phyloP scores from a whole-genome alignment of 345 rosid genomes.

The Abelmoschus esculentus region DNA sequence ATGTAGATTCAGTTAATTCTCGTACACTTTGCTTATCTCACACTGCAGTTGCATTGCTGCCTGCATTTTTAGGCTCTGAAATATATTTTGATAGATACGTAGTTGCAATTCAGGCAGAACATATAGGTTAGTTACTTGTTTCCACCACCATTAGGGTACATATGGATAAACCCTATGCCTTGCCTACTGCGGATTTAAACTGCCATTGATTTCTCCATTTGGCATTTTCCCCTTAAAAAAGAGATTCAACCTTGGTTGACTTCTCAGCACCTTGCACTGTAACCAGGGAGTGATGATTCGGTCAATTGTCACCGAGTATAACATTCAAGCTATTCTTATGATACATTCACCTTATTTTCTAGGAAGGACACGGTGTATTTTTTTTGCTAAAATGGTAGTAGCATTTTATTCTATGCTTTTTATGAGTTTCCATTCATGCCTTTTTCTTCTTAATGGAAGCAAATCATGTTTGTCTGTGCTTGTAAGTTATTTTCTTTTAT shows the following conservation, averaged over 20 bases:
- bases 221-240: not conserved
- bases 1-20: not conserved
- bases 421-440: not conserved
- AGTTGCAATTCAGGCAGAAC: not conserved
- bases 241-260: not conserved
- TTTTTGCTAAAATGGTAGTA: not conserved
- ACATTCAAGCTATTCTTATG: not conserved
- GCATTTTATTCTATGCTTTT: not conserved
- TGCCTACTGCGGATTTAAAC: not conserved
- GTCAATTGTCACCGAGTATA: not conserved
- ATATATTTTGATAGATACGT: not conserved
- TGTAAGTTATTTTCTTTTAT: not conserved
- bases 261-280: not conserved
- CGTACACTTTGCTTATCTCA: not conserved
- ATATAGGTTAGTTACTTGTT: not conserved
- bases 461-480: not conserved
- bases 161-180: not conserved
- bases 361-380: not conserved
- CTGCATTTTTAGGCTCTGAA: not conserved
- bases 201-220: not conserved
- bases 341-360: not conserved
- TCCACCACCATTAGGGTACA: not conserved
- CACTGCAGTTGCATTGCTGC: not conserved
- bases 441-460: not conserved
- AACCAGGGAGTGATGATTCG: not conserved